These are phyloP conservation scores for Pseudozyma tsukubaensis DNA, from an alignment of 1,284 basidiomycete genomes.

Conservation along the genomic window DNA sequence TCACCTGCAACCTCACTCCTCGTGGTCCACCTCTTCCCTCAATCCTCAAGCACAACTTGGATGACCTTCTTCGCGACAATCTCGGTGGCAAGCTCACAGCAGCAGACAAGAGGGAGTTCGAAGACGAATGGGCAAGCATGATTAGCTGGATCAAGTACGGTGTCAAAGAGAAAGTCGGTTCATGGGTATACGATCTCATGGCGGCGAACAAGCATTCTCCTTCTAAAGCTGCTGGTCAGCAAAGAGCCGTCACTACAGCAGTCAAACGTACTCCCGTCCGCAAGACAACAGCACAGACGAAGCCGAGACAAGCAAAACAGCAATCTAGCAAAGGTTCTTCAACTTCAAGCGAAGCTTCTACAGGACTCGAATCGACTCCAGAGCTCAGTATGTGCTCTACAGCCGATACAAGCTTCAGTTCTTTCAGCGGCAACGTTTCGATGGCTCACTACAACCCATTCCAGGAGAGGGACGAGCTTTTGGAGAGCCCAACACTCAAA, in stretches of 20 bases:
- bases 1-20: constrained; percentile 2
- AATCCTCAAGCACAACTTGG: constrained; percentile 2
- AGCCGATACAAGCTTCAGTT: constrained; percentile 30
- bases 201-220: constrained; percentile 31
- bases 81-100: constrained; percentile 19
- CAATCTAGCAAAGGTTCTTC: constrained; percentile 22
- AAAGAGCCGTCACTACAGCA: constrained; percentile 24
- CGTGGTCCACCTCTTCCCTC: neutral
- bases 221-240: constrained; percentile 4
- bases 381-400: constrained; percentile 46
- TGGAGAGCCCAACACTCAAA: constrained; percentile 24
- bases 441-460: constrained; percentile 26
- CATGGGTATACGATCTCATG: constrained; percentile 53
- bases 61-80: constrained; percentile 26
- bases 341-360: constrained; percentile 11
- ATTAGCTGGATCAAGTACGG: constrained; percentile 53
- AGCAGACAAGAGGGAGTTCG: constrained; percentile 24
- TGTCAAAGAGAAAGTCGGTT: constrained; percentile 54
- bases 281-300: constrained; percentile 10
- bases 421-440: constrained; percentile 20
- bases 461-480: constrained; percentile 3
- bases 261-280: constrained; percentile 26
- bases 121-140: constrained; percentile 49
- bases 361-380: constrained; percentile 22
- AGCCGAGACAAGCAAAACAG: constrained; percentile 17